Base-by-base conservation (phyloP, 495 filamentous ascomycete genomes). In the Penicillium angulare region DNA sequence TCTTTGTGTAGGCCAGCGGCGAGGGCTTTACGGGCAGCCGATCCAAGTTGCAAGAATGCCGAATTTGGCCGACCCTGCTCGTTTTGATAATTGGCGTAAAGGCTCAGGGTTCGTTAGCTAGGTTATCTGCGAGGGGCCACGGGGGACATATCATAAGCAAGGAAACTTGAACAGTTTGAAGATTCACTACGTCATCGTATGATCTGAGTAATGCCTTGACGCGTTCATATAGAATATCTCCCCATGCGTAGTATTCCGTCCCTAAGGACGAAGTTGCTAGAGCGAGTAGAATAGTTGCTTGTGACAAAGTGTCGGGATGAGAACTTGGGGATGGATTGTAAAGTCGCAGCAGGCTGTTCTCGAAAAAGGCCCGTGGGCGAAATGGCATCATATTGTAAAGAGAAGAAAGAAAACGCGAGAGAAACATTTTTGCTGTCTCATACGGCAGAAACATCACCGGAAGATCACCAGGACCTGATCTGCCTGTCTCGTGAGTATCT, bases 1-100 rank as follows among this genome's bases (percentile, higher is more conserved):
- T 75, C 69, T 35, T 72, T 77, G 43, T 77, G 69, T 44, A 77
- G 23, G 2, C 74, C 74, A 27, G 72, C 68, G 7, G 71, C 64
- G 7, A 75, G 44, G 5, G 72, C 69, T 56, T 74, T 77, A 6
- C 74, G 66, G 13, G 57, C 31, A 4, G 71, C 71, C 5, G 63
- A 52, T 3, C 74, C 74, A 13, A 73, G 45, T 38, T 70, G 61
- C 17, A 77, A 54, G 48, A 73, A 77, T 5, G 65, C 53, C 3
- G 72, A 72, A 44, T 77, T 75, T 1, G 74, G 74, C 1, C 72
- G 53, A 13, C 69, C 74, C 49, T 68, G 64, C 48, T 77, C 72
- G 27, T 62, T 71, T 33, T 75, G 72, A 45, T 62, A 77, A 41
- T 70, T 68, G 21, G 66, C 68, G 69, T 75, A 51, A 22, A 48